A percentile compares a stretch with the other conserved stretches of the same genome.
Conservation (phyloP, 495 filamentous ascomycete species). For the Trichoderma virens region DNA sequence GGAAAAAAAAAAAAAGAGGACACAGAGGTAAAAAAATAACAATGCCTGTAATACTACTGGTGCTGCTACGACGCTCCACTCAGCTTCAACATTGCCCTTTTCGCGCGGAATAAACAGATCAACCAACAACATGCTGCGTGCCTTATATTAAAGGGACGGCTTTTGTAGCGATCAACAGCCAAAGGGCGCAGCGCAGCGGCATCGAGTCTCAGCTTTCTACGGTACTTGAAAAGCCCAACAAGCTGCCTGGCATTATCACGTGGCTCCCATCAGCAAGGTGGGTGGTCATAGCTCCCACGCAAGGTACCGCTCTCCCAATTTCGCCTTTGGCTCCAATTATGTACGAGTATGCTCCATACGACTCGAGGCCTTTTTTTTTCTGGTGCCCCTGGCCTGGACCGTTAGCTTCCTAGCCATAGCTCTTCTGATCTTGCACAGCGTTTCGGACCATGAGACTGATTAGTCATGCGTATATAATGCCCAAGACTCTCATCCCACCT, state of each 20-base stretch:
- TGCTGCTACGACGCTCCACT: neutral
- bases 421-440: conserved; percentile 14
- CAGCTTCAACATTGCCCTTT: neutral
- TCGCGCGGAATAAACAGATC: neutral
- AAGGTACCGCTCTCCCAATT: neutral
- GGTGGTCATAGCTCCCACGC: conserved; percentile 12
- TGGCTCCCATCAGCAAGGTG: neutral
- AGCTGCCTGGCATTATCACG: conserved; percentile 2
- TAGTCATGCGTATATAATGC: conserved; percentile 17
- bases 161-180: neutral
- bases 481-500: neutral
- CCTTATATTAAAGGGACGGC: neutral
- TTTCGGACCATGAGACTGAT: conserved; percentile 14
- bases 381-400: neutral
- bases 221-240: neutral
- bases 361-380: neutral
- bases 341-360: neutral
- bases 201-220: neutral
- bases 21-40: neutral
- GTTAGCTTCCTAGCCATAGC: neutral
- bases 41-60: neutral
- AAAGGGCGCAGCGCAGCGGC: neutral
- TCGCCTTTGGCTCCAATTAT: neutral
- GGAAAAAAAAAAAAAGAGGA: neutral
- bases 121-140: neutral